Evolutionary conservation across 2,329 filamentous ascomycete genomes (phyloP), one percentile per base, ranked within the genome.

Genomic region (Aspergillus sp.): DNA sequence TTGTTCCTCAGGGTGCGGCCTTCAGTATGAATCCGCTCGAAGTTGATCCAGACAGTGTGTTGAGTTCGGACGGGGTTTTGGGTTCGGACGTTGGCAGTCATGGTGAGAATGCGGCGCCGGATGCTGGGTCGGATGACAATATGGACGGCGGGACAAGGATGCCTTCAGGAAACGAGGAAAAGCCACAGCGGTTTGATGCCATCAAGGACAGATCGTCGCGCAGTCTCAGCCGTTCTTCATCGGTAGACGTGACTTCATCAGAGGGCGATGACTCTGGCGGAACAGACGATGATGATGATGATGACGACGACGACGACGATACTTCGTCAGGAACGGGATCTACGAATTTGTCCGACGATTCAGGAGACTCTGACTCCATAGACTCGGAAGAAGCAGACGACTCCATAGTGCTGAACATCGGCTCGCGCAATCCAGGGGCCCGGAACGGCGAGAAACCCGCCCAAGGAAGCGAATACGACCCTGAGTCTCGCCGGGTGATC

Each of bases 101-200:
- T 7, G 36, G 36, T 5, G 37, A 41, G 14, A 36, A 30, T 13
- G 35, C 24, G 24, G 48, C 33, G 31, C 52, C 54, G 7, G 49
- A 51, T 1, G 51, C 56, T n/a, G 63, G 55, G 34, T 68, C 65
- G 66, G 68, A 69, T 31, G 55, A 61, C 35, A 58, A 57, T 13
- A 58, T 56, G 15, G 62, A 60, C 29, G 52, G 51, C 26, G 53
- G 55, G 6, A 55, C 68, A 28, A 52, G 66, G 24, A 69, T 62
- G 11, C 59, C 59, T 1, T 57, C 68, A 32, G 42, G 40, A 10
- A 35, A 43, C 2, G 37, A 40, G 15, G n/a, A 37, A 25, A 42
- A 33, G 8, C 19, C 41, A 12, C 41, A 47, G 15, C 42, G 53
- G 30, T 54, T 61, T 33, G 48, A 60, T 24, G 44, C 51, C 4